Conservation (phyloP, 176 grass and related monocot genomes). For the Avena eriantha region DNA sequence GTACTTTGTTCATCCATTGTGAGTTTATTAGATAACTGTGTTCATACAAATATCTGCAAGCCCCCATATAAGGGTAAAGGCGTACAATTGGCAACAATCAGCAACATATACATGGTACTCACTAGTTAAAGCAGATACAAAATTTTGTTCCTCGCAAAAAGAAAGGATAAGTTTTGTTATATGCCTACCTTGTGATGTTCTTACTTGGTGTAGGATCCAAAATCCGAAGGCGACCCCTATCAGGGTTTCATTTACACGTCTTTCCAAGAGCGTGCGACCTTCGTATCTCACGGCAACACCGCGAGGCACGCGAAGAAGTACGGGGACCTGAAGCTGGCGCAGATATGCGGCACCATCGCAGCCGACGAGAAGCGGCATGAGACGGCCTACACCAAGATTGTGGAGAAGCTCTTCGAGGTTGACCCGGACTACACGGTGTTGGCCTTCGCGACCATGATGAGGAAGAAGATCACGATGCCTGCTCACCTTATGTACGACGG, state of each 20-base stretch:
- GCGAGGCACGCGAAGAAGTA: constrained; percentile 20
- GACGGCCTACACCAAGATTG: constrained; percentile 32
- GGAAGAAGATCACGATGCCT: constrained; percentile 27
- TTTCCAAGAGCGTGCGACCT: constrained; percentile 30
- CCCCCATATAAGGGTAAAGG: background rate
- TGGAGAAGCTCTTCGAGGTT: constrained; percentile 23
- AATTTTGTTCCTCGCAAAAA: background rate
- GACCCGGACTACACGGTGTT: constrained; percentile 27
- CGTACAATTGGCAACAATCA: background rate
- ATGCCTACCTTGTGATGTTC: background rate
- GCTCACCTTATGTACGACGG: constrained; percentile 23
- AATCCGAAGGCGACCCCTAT: constrained; percentile 7
- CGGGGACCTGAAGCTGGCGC: constrained; percentile 21
- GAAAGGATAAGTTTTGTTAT: background rate
- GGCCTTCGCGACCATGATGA: constrained; percentile 26
- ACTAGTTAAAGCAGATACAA: background rate
- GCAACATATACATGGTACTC: background rate
- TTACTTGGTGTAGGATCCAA: constrained; percentile 21
- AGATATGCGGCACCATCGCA: constrained; percentile 24
- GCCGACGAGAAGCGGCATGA: constrained; percentile 25
- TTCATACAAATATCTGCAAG: background rate
- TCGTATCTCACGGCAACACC: constrained; percentile 18
- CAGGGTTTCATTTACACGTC: constrained; percentile 28
- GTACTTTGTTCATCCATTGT: background rate
- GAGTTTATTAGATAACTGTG: background rate